Conservation (phyloP, 2,329 filamentous ascomycete genomes). For the Hypoxylon sp. region DNA sequence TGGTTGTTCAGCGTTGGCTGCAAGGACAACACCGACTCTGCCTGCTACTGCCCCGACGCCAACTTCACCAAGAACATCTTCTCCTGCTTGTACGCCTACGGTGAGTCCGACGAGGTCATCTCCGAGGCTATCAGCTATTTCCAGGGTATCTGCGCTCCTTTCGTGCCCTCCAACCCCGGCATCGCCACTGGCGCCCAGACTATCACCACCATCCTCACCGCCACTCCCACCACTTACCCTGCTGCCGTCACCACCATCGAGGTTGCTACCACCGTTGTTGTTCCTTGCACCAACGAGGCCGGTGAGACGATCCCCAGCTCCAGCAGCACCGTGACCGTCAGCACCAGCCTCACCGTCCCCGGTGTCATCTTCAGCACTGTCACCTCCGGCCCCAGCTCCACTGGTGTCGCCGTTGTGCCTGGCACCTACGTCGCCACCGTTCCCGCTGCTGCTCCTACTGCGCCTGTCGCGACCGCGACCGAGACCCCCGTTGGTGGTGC, state of each 20-base stretch:
- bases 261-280: conserved; percentile 66
- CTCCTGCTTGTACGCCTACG: conserved; percentile 84
- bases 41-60: conserved; percentile 88
- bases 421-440: conserved; percentile 55
- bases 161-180: conserved; percentile 83
- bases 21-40: conserved; percentile 84
- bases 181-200: conserved; percentile 83
- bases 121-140: conserved; percentile 84
- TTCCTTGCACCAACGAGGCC: conserved; percentile 64
- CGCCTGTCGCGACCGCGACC: conserved; percentile 46
- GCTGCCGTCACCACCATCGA: conserved; percentile 64
- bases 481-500: conserved; percentile 52
- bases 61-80: conserved; percentile 85
- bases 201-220: conserved; percentile 72
- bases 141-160: conserved; percentile 88
- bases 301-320: conserved; percentile 65
- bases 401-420: conserved; percentile 59
- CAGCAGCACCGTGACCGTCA: conserved; percentile 63
- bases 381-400: conserved; percentile 57
- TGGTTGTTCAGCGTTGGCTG: conserved; percentile 84
- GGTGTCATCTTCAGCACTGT: conserved; percentile 58
- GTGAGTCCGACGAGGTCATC: conserved; percentile 75
- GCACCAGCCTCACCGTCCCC: conserved; percentile 63
- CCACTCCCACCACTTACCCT: conserved; percentile 61
- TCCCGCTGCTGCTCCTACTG: conserved; percentile 53